Evolutionary conservation across 2,329 filamentous ascomycete species (phyloP).

Genomic region (Penicillium sp.): DNA sequence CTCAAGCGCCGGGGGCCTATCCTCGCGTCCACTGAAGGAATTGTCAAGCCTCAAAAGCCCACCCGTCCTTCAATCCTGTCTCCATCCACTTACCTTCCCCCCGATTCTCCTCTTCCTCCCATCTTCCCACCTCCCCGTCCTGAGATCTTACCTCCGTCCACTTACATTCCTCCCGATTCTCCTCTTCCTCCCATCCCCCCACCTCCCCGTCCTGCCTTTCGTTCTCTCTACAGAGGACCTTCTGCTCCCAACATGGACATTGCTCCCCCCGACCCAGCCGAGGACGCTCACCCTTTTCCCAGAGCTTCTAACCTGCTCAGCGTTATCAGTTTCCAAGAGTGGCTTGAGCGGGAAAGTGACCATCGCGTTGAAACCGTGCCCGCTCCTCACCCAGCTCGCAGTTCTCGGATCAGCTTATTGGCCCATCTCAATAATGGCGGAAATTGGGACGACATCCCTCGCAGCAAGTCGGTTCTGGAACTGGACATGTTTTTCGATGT

Average conservation of each 20-base stretch:
- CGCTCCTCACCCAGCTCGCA: background rate
- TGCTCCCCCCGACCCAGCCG: background rate
- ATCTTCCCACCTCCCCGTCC: background rate
- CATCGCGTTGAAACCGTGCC: background rate
- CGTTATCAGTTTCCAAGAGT: background rate
- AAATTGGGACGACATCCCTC: background rate
- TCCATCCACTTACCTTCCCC: background rate
- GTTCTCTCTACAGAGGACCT: background rate
- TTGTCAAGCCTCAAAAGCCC: background rate
- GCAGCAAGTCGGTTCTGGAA: background rate
- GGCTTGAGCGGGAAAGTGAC: background rate
- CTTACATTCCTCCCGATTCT: background rate
- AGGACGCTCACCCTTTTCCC: no score
- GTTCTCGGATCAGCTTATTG: background rate
- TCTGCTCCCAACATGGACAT: background rate
- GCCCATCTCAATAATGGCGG: background rate
- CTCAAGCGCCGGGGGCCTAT: background rate
- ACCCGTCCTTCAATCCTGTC: background rate
- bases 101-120: background rate
- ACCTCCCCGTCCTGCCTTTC: background rate
- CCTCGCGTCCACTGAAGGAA: background rate
- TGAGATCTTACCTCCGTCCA: background rate
- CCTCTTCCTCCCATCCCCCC: background rate
- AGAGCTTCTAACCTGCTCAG: background rate
- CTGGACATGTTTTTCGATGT: background rate